Evolutionary conservation across 805 yeast genomes (phyloP).

Genomic region (Starmerella khaoyaiensis): DNA sequence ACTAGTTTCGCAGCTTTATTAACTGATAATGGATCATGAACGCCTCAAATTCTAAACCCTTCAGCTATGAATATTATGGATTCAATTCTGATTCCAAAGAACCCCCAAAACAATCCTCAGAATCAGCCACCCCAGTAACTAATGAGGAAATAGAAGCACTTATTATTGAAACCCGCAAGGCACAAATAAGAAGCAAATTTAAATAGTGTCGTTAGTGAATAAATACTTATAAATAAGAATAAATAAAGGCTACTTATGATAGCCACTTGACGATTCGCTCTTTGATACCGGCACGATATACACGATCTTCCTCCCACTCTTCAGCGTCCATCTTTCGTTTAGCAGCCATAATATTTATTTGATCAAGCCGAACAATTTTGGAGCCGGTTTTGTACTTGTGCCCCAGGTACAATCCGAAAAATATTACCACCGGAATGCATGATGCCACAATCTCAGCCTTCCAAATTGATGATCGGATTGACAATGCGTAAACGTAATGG

Average conservation of each 20-base stretch:
- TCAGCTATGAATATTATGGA: constrained; percentile 2
- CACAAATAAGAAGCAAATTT: neutral
- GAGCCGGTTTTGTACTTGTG: constrained; percentile 50
- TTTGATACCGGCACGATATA: constrained; percentile 13
- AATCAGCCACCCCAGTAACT: constrained; percentile 5
- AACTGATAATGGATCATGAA: neutral
- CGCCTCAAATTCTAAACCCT: neutral
- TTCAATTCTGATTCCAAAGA: neutral
- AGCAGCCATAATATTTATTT: constrained; percentile 60
- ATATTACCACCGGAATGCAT: constrained; percentile 37
- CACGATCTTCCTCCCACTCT: constrained; percentile 23
- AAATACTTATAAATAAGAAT: neutral
- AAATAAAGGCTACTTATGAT: neutral
- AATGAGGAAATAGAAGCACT: constrained; percentile 4
- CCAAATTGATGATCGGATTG: constrained; percentile 1
- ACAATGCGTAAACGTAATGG: constrained; percentile 1
- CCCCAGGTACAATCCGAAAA: constrained; percentile 37
- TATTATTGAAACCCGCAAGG: constrained; percentile 9
- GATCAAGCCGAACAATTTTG: constrained; percentile 50
- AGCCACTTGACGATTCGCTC: constrained; percentile 4
- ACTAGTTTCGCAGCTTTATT: neutral
- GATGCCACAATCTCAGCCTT: constrained; percentile 17
- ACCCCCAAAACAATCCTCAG: neutral
- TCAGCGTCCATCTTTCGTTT: constrained; percentile 17
- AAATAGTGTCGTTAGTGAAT: neutral